A percentile compares a stretch with the other conserved stretches of the same genome.
phyloP scores from a whole-genome alignment of 108 stramenopile species.

The Parmales sp. region DNA sequence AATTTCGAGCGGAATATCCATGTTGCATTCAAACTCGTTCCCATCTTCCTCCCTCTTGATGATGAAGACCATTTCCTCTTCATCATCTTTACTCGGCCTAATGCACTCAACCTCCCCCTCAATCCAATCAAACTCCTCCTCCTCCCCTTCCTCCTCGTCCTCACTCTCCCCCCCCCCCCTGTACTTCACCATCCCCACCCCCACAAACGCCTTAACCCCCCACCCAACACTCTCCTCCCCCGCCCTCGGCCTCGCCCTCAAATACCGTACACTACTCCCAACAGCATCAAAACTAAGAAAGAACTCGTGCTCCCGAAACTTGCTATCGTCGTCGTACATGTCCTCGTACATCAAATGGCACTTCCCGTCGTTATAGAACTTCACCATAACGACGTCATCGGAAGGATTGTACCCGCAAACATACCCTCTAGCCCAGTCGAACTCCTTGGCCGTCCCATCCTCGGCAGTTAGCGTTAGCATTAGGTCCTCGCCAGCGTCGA shows the following conservation, averaged over 20 bases:
- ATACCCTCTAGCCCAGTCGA: neutral
- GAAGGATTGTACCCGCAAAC: slow-evolving; percentile 7
- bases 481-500: neutral
- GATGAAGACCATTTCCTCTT: neutral
- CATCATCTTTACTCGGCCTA: neutral
- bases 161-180: too few species aligned
- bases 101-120: neutral
- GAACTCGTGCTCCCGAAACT: neutral
- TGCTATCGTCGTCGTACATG: neutral
- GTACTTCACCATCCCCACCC: neutral
- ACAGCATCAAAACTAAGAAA: neutral
- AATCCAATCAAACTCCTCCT: neutral
- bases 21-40: neutral
- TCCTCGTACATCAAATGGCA: neutral
- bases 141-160: slow-evolving; percentile 6
- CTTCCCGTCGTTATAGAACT: slow-evolving; percentile 7
- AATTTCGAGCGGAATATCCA: neutral
- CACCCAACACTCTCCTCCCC: neutral
- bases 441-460: too few species aligned
- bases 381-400: slow-evolving; percentile 2
- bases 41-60: neutral
- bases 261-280: neutral
- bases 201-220: slow-evolving; percentile 8
- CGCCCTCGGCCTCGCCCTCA: neutral
- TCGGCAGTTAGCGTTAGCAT: too few species aligned